These are phyloP conservation scores for Pestalotiopsis sp. DNA, from an alignment of 2,329 filamentous ascomycete genomes.

Conservation along the genomic window DNA sequence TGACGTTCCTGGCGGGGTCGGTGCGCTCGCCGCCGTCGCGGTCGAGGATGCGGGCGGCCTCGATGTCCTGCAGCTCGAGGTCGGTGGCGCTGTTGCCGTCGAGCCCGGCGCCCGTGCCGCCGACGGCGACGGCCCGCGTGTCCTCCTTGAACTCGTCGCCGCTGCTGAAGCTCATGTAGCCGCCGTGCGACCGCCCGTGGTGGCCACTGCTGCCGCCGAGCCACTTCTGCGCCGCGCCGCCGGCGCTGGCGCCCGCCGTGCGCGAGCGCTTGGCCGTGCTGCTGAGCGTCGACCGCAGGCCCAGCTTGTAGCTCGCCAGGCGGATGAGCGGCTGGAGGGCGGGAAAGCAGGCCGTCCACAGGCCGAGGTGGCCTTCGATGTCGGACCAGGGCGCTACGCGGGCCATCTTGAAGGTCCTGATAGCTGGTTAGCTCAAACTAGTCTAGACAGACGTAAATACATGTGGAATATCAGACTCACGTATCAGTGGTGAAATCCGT, in stretches of 20 bases:
- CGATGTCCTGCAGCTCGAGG: constrained; percentile 7
- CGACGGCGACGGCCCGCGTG: background rate
- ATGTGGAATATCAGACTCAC: background rate
- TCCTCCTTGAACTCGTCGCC: constrained; percentile 3
- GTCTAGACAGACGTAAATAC: background rate
- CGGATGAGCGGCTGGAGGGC: constrained; percentile 9
- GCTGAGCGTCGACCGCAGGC: constrained; percentile 5
- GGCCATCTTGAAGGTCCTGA: constrained; percentile 11
- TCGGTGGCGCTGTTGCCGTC: background rate
- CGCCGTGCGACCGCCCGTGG: background rate
- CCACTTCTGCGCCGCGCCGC: background rate
- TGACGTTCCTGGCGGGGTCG: background rate
- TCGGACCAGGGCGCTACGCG: constrained; percentile 9
- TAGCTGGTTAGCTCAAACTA: accelerated
- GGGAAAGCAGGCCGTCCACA: constrained; percentile 10
- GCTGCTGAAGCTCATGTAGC: constrained; percentile 9
- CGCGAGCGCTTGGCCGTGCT: constrained; percentile 9
- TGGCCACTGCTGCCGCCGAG: background rate
- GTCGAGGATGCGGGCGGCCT: background rate
- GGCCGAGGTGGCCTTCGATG: constrained; percentile 10
- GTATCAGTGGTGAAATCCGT: constrained; percentile 31
- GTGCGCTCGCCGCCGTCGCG: background rate
- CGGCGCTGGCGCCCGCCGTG: background rate
- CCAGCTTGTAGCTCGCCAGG: constrained; percentile 9
- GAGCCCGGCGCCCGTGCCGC: background rate